Evolutionary conservation across 192 early-diverging fungal genomes (phyloP), one percentile per base, ranked within the genome.

Genomic region (Jimgerdemannia lactiflua): DNA sequence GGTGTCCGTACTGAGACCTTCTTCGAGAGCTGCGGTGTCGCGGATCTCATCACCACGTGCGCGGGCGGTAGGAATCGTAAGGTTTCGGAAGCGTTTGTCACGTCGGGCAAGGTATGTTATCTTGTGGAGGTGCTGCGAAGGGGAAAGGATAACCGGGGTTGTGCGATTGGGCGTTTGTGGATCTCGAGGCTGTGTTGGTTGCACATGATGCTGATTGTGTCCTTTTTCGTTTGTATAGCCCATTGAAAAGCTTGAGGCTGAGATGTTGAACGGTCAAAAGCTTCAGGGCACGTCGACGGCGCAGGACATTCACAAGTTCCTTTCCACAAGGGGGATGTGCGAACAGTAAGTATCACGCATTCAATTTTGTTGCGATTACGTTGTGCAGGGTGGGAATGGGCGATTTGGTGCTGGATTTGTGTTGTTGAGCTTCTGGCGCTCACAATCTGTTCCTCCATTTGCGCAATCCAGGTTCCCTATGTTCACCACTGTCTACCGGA

Each of bases 181-280:
- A 1, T 29, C 29, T 29, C 29, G 29, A 29, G 29, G 29, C 29
- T 29, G 1, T 29, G 29, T 29, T 29, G 29, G 29, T 29, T 29
- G 29, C 1, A 29, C 29, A 29, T 29, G 29, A 29, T 29, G 29
- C 29, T 29, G 29, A 29, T 29, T 29, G 29, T 29, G 29, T n/a
- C 65, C 70, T 29, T 29, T 29, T 29, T 29, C 29, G 29, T 29
- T 29, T 29, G 29, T 29, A 29, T 29, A 29, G 85, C 88, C 95
- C 19, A 95, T 99, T 88, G 90, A 93, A 63, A 87, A 90, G 79
- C 86, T 99, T n/a, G 97, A 99, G 77, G 79, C 89, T 71, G 96
- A 97, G 71, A 81, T 98, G 82, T 88, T 99, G 64, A 96, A 97
- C 76, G 98, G 98, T 49, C 98, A 99, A 76, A 99, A 99, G 81